phyloP scores from a whole-genome alignment of 768 basidiomycete genomes.

The Mrakia hoshinonis region DNA sequence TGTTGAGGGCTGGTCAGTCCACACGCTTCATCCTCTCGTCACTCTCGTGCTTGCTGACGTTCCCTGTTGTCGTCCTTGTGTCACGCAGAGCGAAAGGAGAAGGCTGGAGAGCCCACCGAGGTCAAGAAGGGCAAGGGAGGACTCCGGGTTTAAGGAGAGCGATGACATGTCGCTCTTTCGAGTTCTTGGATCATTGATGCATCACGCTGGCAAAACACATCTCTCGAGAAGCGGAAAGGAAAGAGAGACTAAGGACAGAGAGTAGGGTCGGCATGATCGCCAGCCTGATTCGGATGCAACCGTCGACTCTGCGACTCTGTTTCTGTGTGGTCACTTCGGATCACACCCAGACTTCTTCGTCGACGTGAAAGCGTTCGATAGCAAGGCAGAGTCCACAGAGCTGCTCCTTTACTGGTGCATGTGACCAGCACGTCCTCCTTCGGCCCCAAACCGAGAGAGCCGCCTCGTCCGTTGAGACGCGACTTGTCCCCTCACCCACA shows the following conservation, averaged over 20 bases:
- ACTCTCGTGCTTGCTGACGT: neutral
- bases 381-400: too few species aligned
- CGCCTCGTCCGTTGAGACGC: neutral
- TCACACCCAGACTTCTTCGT: too few species aligned
- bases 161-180: neutral
- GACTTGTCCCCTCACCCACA: neutral
- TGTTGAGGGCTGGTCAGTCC: conserved; percentile 19
- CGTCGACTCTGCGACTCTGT: too few species aligned
- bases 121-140: conserved; percentile 28
- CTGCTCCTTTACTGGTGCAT: too few species aligned
- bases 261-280: too few species aligned
- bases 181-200: neutral
- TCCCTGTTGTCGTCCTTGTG: neutral
- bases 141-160: conserved; percentile 16
- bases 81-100: conserved; percentile 24
- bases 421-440: neutral
- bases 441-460: neutral
- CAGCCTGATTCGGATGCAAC: too few species aligned
- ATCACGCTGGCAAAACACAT: neutral
- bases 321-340: too few species aligned
- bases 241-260: neutral
- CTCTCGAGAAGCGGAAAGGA: neutral
- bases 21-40: neutral
- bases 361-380: too few species aligned
- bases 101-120: conserved; percentile 25